These are phyloP conservation scores for Anisodus tanguticus DNA, from an alignment of 257 asterid genomes.

Conservation along the genomic window DNA sequence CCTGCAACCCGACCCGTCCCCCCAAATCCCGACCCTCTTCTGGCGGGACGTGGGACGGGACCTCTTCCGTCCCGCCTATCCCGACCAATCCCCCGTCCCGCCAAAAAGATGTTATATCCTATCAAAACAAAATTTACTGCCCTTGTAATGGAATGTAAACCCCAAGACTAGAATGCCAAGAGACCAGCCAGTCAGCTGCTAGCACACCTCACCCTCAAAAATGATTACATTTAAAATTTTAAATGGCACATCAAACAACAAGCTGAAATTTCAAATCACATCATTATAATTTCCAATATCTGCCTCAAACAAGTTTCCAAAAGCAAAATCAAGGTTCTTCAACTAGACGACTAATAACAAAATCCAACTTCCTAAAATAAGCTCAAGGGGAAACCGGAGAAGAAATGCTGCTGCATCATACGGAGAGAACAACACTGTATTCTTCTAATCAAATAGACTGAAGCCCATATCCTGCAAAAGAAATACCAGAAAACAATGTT, in stretches of 20 bases:
- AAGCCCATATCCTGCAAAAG: conserved; percentile 27
- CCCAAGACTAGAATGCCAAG: too few relatives aligned
- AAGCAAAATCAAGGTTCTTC: conserved; percentile 20
- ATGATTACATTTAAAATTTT: background rate
- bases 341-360: background rate
- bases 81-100: too few relatives aligned
- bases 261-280: background rate
- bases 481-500: background rate
- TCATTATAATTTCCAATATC: background rate
- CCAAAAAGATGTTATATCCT: too few relatives aligned
- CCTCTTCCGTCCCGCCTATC: too few relatives aligned
- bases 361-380: conserved; percentile 8
- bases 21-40: too few relatives aligned
- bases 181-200: too few relatives aligned
- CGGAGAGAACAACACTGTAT: background rate
- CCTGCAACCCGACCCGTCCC: too few relatives aligned
- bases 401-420: background rate
- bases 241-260: background rate
- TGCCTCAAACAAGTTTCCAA: too few relatives aligned
- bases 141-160: too few relatives aligned
- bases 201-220: too few relatives aligned
- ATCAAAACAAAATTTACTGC: too few relatives aligned
- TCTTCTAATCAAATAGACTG: conserved; percentile 24
- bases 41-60: too few relatives aligned
- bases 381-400: background rate